Evolutionary conservation across 2,329 filamentous ascomycete species (phyloP), one percentile per base, ranked within the genome.

Genomic region (Blastomyces gilchristii): DNA sequence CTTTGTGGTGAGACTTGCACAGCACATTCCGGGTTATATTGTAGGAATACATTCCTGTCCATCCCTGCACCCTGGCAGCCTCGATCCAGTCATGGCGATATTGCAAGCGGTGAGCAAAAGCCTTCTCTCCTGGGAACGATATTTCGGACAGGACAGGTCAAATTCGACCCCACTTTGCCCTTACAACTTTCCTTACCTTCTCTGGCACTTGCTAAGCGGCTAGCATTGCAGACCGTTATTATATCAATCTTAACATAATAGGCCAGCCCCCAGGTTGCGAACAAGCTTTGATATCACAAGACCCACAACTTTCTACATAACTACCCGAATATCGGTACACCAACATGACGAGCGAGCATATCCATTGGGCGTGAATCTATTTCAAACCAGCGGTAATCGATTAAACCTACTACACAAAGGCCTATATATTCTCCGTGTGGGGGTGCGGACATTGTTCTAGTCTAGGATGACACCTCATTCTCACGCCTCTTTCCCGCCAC

Each of bases 201-300:
- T 16, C 37, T 6, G 54, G 11, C 12, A 43, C 41, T 22, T 58
- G 11, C 14, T n/a, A 45, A 45, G 18, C 47, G 16, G 12, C 41
- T 37, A 37, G 41, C 16, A n/a, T 43, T 34, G 16, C 43, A 37
- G 25, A 12, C 58, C 58, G 43, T 59, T 59, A 59, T 14, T 22
- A 59, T 59, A 59, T 47, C 22, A 47, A 47, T 16, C 16, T 59
- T 58, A 45, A 58, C 25, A 59, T 59, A 59, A 34, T 57, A 41
- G 9, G 34, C 7, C 58, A 9, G 8, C 43, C 5, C 43, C 18
- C n/a, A 11, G 28, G 28, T 16, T 59, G 14, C 5, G 18, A 34
- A 22, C 43, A 59, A 31, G 25, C 25, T 49, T 47, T 49, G 25
- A n/a, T 47, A 49, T n/a, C 41, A n/a, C 25, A 43, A 59, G 41